Conservation (phyloP, 1,139 yeast genomes). For the Candida mesenterica region DNA sequence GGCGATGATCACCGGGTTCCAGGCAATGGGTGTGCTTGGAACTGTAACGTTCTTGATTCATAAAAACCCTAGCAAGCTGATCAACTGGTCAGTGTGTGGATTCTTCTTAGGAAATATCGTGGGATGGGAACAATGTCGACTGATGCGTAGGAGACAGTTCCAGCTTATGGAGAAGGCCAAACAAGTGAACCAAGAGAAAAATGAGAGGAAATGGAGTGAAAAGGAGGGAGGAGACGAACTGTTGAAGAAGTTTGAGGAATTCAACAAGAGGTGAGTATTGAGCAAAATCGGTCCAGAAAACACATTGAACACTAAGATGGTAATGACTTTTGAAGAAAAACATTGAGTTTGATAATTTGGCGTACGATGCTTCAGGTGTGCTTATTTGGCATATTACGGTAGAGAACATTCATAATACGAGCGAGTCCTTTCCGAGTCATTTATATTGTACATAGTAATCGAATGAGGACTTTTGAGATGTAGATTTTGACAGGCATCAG, state of each 20-base stretch:
- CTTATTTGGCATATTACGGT: too few species aligned
- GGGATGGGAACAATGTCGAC: conserved; percentile 93
- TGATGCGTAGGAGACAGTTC: conserved; percentile 61
- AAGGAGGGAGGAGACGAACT: conserved; percentile 20
- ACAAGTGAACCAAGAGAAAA: conserved; percentile 43
- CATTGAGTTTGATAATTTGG: too few species aligned
- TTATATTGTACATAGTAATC: background rate
- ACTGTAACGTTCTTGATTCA: conserved; percentile 70
- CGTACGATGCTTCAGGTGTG: too few species aligned
- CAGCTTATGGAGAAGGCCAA: conserved; percentile 63
- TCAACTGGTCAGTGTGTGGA: conserved; percentile 85
- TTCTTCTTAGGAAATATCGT: conserved; percentile 75
- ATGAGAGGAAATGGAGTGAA: conserved; percentile 26
- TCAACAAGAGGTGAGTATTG: conserved; percentile 9
- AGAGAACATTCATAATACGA: too few species aligned
- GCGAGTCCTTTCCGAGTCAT: too few species aligned
- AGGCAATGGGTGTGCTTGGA: conserved; percentile 79
- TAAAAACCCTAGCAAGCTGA: conserved; percentile 57
- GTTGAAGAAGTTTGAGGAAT: conserved; percentile 29
- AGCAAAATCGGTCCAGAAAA: too few species aligned
- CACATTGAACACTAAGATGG: too few species aligned
- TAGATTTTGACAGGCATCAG: too few species aligned
- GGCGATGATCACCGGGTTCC: conserved; percentile 83
- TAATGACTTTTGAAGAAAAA: too few species aligned
- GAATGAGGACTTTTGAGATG: too few species aligned